Evolutionary conservation across 306 rosid species (phyloP), one percentile per base, ranked within the genome.

Genomic region (Sicyos edulis): DNA sequence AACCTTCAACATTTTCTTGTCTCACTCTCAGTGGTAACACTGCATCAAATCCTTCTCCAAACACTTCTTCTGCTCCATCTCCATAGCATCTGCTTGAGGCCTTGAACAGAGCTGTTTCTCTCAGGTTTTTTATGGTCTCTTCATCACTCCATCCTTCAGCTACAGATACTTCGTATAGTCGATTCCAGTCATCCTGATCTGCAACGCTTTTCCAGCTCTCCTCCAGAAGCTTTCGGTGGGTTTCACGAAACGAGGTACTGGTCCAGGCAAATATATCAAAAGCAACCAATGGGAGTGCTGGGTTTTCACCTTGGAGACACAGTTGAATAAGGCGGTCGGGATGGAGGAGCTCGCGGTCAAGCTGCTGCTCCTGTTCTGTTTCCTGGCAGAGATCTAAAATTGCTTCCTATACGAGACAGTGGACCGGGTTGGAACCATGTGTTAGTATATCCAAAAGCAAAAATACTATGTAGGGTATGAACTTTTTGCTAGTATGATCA

Each of bases 141-240:
- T 86, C 89, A 1, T 93, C 98, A 21, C 89, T 80, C 98, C 98
- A 90, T 45, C 98, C 98, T 82, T 86, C 91, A 10, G 79, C 80
- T 3, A n/a, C 37, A 21, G 78, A 88, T 17, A 84, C 77, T 80
- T 87, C 87, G 70, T 83, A 82, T 19, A 93, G 80, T 75, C 73
- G 57, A 75, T 80, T 85, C 98, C 97, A 93, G 72, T 91, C 86
- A 14, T 93, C 95, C 76, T 80, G 85, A 75, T 86, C 82, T 0
- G 88, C 88, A 53, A 93, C 98, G 45, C 83, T 93, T 85, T 77
- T 93, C 97, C 98, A 91, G 82, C 96, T 88, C 74, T 88, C 89
- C 78, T 91, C 96, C 82, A 93, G 71, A 54, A 93, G 96, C 42
- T 83, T 87, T 73, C 83, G 70, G 64, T 85, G 86, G 69, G 52